Base-by-base conservation (phyloP, 768 basidiomycete species). In the Pleurotus salmoneostramineus region DNA sequence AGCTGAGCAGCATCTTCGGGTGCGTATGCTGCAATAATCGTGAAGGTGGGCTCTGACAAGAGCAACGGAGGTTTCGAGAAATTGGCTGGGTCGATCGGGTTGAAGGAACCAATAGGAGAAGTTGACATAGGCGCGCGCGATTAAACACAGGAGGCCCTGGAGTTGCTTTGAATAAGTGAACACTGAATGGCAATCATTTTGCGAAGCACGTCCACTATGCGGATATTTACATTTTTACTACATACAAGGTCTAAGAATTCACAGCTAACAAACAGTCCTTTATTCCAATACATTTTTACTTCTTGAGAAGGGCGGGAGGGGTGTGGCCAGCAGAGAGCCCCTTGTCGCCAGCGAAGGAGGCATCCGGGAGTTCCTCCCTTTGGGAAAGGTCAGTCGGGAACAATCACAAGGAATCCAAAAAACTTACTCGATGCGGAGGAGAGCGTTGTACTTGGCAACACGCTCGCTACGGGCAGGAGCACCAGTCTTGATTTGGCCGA, bases 401-500 rank as follows among this genome's bases (percentile, higher is more conserved):
- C 8, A 40, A 63, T 40, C 66, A 59, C 15, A 45, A 27, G 15
- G 51, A 48, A 5, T 40, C 58, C 17, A 33, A 40, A 47, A 40
- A 17, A 80, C 89, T 68, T 73, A 93, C 87, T 93, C 91, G 61
- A 95, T 95, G 66, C 94, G 91, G 70, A 97, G 81, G 56, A 97
- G 77, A 35, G 83, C 78, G 69, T 95, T 95, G 83, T 94, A 93
- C 76, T 95, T 95, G 68, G 93, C 93, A 32, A 98, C 90, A 77
- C 97, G 96, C 79, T 98, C 97, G 66, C 87, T 90, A 62, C 95
- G 84, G 61, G 93, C 94, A 36, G 95, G 96, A 44, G 95, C 95
- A 77, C 96, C 96, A 48, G 96, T 97, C 88, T 99, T 98, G 83
- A 98, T 97, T 76, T 96, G 90, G 62, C 95, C 95, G 59, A 82